phyloP scores from a whole-genome alignment of 345 rosid species.

The Euphorbia tirucalli region DNA sequence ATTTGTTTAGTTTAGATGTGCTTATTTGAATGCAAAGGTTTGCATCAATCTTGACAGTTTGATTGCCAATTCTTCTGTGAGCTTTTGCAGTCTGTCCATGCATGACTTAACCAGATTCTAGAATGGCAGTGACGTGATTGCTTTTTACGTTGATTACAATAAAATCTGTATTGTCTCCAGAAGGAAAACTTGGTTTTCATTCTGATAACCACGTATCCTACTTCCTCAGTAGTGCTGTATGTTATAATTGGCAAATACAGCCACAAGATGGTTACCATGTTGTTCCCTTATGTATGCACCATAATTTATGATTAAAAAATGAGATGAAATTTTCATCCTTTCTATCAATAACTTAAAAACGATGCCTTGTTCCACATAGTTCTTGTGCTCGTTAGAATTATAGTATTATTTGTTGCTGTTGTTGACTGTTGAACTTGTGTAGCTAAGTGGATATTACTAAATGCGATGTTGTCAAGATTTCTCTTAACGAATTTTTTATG shows the following conservation, averaged over 20 bases:
- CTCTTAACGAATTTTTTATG: not conserved
- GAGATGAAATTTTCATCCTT: not conserved
- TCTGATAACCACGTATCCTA: not conserved
- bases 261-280: not conserved
- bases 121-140: not conserved
- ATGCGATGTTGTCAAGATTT: not conserved
- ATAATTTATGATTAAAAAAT: not conserved
- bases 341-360: conserved; percentile 1
- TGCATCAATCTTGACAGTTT: not conserved
- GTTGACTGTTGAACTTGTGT: not conserved
- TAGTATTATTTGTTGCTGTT: not conserved
- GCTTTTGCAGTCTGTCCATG: not conserved
- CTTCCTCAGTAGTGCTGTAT: not conserved
- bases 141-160: not conserved
- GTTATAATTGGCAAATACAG: not conserved
- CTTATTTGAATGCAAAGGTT: not conserved
- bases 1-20: not conserved
- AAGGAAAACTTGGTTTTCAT: not conserved
- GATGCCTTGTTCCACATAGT: not conserved
- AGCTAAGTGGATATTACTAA: not conserved
- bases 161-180: not conserved
- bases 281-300: not conserved
- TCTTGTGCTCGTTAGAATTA: not conserved
- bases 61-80: not conserved
- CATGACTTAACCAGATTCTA: not conserved